Evolutionary conservation across 768 basidiomycete species (phyloP).

Genomic region (Lactarius hatsudake): DNA sequence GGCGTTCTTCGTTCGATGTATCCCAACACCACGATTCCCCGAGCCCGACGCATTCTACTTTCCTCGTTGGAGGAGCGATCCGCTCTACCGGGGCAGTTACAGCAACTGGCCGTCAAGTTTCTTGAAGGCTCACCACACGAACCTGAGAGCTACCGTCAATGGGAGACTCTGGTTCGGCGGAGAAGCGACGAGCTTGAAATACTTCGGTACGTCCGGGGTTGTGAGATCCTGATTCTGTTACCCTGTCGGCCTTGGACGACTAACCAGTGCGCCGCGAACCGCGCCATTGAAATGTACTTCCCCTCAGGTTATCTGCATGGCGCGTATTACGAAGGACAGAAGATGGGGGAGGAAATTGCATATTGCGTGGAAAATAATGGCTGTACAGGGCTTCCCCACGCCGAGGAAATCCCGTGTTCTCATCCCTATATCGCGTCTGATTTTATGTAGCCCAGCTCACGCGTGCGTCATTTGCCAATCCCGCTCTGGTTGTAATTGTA

Average conservation of each 20-base stretch:
- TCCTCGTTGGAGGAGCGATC: constrained; percentile 52
- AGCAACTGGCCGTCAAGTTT: constrained; percentile 71
- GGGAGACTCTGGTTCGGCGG: constrained; percentile 59
- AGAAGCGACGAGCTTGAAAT: constrained; percentile 55
- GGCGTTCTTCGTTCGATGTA: constrained; percentile 58
- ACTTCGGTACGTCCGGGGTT: constrained; percentile 48
- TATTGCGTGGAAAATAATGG: constrained; percentile 30
- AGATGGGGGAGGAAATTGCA: constrained; percentile 32
- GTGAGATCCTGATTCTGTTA: not conserved
- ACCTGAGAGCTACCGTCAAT: constrained; percentile 53
- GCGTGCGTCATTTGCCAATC: not conserved
- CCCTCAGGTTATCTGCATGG: constrained; percentile 35
- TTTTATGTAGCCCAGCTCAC: constrained; percentile 7
- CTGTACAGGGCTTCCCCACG: constrained; percentile 26
- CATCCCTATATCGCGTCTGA: constrained; percentile 28
- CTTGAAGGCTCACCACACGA: constrained; percentile 49
- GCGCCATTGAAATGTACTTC: not conserved
- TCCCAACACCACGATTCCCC: constrained; percentile 53
- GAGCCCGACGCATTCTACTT: constrained; percentile 55
- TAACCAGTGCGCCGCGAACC: constrained; percentile 1
- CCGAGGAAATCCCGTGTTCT: constrained; percentile 29
- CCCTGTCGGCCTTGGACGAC: not conserved
- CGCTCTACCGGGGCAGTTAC: constrained; percentile 56
- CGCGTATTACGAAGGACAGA: constrained; percentile 36
- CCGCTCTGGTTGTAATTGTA: not conserved